Evolutionary conservation across 345 rosid genomes (phyloP), one percentile per base, ranked within the genome.

Genomic region (Tarenaya hassleriana): DNA sequence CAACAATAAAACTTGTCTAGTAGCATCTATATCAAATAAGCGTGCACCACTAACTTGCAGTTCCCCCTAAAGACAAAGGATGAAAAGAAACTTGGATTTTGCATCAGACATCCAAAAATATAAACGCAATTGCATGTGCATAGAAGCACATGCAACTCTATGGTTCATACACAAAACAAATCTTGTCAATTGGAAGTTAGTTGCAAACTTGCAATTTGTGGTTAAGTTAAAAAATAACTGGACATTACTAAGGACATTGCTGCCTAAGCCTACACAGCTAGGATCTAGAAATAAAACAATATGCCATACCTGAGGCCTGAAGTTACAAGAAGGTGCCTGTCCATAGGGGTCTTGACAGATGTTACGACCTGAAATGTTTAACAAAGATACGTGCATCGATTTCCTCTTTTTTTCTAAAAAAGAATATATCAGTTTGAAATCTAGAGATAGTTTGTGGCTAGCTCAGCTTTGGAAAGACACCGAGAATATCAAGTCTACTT

Each of bases 41-140:
- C 96, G 87, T 34, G 85, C 94, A 61, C 95, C 98, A 59, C 65
- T 80, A 46, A 82, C 70, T 39, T 8, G 60, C 67, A 77, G 52
- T 52, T 76, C 84, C 4, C 61, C 66, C 96, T 90, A 44, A 20
- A 50, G 38, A 49, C 34, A 35, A 16, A 46, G 50, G 32, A 67
- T 56, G 48, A 52, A 51, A 24, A 40, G 10, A 46, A 55, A 50
- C 52, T 47, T 46, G 1, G 16, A 16, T 41, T 27, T 11, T 45
- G 11, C 37, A 32, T 45, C 35, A 45, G 43, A 58, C 38, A 44
- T 14, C 39, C 35, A 45, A 37, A 58, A 38, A 44, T 14, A 58
- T 32, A 19, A 46, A 46, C 37, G 39, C 6, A 47, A 44, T 10
- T 48, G 21, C 32, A 55, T 14, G 2, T 24, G 29, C 29, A 24